Base-by-base conservation (phyloP, 208 protist species). In the Wallacemonas sp. region DNA sequence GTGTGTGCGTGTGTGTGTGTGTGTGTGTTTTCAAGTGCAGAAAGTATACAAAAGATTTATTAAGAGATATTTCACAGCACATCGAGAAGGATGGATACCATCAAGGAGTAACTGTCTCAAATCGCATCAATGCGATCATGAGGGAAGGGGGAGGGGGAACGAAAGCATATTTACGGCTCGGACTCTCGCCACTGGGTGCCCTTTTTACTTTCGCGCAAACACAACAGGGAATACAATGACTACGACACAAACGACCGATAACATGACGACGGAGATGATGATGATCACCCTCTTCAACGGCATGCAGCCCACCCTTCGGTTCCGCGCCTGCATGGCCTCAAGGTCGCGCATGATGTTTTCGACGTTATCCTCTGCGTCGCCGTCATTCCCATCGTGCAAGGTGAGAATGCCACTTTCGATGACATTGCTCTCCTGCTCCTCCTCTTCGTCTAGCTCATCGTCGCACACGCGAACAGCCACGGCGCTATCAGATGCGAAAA, bases 361-460 rank as follows among this genome's bases (percentile, higher is more conserved):
- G 4, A 58, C 30, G 2, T 58, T 39, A 14, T 58, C 29, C 32
- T 58, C 30, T 6, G 34, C 52, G 23, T 17, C 6, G 14, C 6
- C 30, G 52, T 33, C 4, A 21, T n/a, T 21, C 11, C 26, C n/a
- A 5, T 41, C 52, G 9, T 69, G 16, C 29, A 60, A 23, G 2
- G 32, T 29, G 26, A 71, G 30, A 17, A 71, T 52, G 14, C 48
- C 41, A 11, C 41, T 57, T 27, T 71, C 55, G 46, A 71, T 71
- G 5, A 64, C 66, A 21, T 71, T 62, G 32, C 52, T 58, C 19
- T 58, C 52, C 46, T 62, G 46, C 30, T 71, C 55, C 2, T 64
- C 55, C 30, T 71, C 65, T 23, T 27, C 33, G 23, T 29, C 27
- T 14, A n/a, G 8, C 12, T 11, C 33, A 1, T 11, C 23, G 14